A percentile compares a stretch with the other conserved stretches of the same genome.
Conservation (phyloP, 2,329 filamentous ascomycete species). For the Ophiocordyceps camponoti-saundersi region DNA sequence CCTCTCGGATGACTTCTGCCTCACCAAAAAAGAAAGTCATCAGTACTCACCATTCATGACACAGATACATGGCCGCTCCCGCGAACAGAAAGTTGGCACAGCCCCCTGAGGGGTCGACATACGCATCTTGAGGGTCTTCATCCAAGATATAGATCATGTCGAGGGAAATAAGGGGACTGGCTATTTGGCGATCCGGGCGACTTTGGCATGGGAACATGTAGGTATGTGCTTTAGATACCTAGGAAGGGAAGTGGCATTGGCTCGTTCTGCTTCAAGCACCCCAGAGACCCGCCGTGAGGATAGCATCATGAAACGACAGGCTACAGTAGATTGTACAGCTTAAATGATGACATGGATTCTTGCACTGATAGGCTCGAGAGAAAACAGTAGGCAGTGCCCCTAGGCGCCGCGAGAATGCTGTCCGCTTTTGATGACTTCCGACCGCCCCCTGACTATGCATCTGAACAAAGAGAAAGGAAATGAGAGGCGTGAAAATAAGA, state of each 20-base stretch:
- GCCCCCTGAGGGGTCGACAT: conserved; percentile 64
- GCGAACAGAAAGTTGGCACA: conserved; percentile 91
- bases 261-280: not conserved
- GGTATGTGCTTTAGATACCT: not conserved
- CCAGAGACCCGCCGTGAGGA: not conserved
- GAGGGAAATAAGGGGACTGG: not conserved
- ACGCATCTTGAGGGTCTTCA: conserved; percentile 12
- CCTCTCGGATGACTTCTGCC: not conserved
- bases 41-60: not conserved
- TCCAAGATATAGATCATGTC: not conserved
- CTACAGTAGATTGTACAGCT: not conserved
- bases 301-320: not conserved
- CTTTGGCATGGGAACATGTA: no score
- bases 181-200: not conserved
- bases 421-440: not conserved
- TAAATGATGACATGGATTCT: not conserved
- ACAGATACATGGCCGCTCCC: conserved; percentile 80
- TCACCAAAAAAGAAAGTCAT: no score
- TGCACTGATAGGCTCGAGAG: not conserved
- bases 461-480: not conserved
- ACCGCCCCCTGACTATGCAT: not conserved
- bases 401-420: not conserved
- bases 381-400: not conserved
- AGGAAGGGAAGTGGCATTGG: not conserved
- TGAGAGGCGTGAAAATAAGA: not conserved